These are phyloP conservation scores for Rhinocladiella similis DNA, from an alignment of 2,329 filamentous ascomycete genomes.

Conservation along the genomic window DNA sequence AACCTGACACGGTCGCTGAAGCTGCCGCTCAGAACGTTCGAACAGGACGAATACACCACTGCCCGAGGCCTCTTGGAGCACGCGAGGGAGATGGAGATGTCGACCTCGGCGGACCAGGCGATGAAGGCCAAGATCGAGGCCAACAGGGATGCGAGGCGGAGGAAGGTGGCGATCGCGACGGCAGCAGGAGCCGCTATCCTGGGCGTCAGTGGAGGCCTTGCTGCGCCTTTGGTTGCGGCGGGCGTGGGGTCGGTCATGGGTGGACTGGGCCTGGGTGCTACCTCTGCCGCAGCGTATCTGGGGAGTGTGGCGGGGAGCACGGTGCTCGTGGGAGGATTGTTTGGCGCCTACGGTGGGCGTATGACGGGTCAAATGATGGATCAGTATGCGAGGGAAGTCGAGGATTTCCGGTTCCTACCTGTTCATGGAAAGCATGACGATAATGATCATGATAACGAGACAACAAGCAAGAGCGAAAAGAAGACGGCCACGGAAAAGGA, in stretches of 20 bases:
- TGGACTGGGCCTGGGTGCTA: conserved; percentile 71
- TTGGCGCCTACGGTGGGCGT: conserved; percentile 84
- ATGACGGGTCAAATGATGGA: conserved; percentile 88
- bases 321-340: conserved; percentile 77
- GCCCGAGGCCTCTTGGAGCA: conserved; percentile 73
- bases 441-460: conserved; percentile 11
- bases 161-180: conserved; percentile 83
- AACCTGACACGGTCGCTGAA: conserved; percentile 69
- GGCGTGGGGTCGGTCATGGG: conserved; percentile 78
- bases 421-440: conserved; percentile 51
- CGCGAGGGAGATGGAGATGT: conserved; percentile 65
- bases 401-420: conserved; percentile 84
- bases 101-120: conserved; percentile 66
- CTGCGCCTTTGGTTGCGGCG: conserved; percentile 73
- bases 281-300: conserved; percentile 74
- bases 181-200: conserved; percentile 87
- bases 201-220: conserved; percentile 76
- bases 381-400: conserved; percentile 79
- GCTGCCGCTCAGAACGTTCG: conserved; percentile 64
- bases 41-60: conserved; percentile 72
- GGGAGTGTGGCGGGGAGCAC: conserved; percentile 78
- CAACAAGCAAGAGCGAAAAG: no score
- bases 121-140: conserved; percentile 70
- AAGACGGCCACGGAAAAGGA: conserved; percentile 40
- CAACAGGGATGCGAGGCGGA: conserved; percentile 63